phyloP scores from a whole-genome alignment of 2,329 filamentous ascomycete species.

The Chrysoporthe deuterocubensis region DNA sequence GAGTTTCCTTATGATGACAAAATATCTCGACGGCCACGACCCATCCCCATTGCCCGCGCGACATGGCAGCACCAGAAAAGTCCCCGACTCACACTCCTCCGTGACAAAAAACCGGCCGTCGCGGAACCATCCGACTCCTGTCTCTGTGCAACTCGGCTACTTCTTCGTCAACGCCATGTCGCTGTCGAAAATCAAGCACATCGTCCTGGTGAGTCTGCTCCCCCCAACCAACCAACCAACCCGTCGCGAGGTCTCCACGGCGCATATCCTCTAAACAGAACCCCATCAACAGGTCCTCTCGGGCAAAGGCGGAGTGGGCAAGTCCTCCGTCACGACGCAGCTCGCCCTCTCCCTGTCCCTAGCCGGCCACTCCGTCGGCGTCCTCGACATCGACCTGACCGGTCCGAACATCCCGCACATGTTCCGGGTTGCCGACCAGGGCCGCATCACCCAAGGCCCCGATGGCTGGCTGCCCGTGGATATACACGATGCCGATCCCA shows the following conservation, averaged over 20 bases:
- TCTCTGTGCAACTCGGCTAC: background rate
- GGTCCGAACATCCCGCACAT: slow-evolving; percentile 96
- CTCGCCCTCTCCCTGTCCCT: slow-evolving; percentile 87
- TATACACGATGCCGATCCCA: slow-evolving; percentile 68
- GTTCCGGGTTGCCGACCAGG: slow-evolving; percentile 78
- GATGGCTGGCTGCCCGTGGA: slow-evolving; percentile 90
- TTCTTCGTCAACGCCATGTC: slow-evolving; percentile 54
- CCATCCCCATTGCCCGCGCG: slow-evolving; percentile 1
- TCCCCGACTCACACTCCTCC: slow-evolving; percentile 2
- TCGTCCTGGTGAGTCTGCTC: slow-evolving; percentile 61
- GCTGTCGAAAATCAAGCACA: slow-evolving; percentile 72
- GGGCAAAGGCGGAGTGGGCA: slow-evolving; percentile 96
- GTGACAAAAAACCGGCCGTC: background rate
- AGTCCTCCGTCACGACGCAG: slow-evolving; percentile 97
- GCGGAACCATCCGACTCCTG: too few species aligned
- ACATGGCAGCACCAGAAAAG: slow-evolving; percentile 14
- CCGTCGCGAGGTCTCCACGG: background rate
- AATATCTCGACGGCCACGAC: slow-evolving; percentile 10
- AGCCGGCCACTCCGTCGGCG: slow-evolving; percentile 85
- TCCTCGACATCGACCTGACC: slow-evolving; percentile 94
- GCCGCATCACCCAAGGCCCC: slow-evolving; percentile 88
- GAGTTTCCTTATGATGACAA: slow-evolving; percentile 19
- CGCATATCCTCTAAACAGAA: slow-evolving; percentile 20
- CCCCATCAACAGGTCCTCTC: slow-evolving; percentile 68
- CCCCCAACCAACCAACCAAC: background rate